Base-by-base conservation (phyloP, 768 basidiomycete species). In the Bullera alba region DNA sequence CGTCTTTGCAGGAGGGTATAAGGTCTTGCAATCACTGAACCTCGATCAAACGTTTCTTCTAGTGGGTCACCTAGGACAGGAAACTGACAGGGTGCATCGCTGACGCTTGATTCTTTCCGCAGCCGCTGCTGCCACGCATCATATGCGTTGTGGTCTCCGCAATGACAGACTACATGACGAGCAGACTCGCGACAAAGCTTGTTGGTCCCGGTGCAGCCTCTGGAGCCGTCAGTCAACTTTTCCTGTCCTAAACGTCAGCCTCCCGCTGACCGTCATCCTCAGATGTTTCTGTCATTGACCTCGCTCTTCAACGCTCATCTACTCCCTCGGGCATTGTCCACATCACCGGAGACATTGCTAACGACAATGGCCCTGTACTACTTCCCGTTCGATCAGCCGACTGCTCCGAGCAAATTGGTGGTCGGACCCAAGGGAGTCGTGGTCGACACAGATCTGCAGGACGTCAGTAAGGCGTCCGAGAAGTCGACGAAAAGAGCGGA, bases 321-420 rank as follows among this genome's bases (percentile, higher is more conserved):
- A 1, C 76, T 95, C 22, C 85, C 91, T 3, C 80, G 95, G 29
- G 87, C 91, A 0, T 75, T 97, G 46, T 92, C 89, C 26, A 99
- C 96, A 67, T 92, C 90, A 12, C 74, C 92, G 23, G 95, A 99
- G 66, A 90, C 90, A 0, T 82, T 87, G 0, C 73, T 97, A 36
- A 85, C 86, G 0, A 83, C 83, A 0, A 72, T 85, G 35, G 92
- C 91, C 1, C 78, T 93, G 48, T 75, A 76, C 12, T 79, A 79
- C 64, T 96, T 86, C 73, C 91, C 75, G 0, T 66, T 74, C 34
- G 38, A 56, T 2, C 22, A 15, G 5, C 53, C 45, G 7, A 35
- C 43, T n/a, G 21, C 17, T 7, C 51, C 51, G 3, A 21, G 19
- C 4, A 37, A 28, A 4, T 21, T 52, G 17, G 34, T 48, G 3